Base-by-base conservation (phyloP, 1,284 basidiomycete genomes). In the Sphagnurus paluster region DNA sequence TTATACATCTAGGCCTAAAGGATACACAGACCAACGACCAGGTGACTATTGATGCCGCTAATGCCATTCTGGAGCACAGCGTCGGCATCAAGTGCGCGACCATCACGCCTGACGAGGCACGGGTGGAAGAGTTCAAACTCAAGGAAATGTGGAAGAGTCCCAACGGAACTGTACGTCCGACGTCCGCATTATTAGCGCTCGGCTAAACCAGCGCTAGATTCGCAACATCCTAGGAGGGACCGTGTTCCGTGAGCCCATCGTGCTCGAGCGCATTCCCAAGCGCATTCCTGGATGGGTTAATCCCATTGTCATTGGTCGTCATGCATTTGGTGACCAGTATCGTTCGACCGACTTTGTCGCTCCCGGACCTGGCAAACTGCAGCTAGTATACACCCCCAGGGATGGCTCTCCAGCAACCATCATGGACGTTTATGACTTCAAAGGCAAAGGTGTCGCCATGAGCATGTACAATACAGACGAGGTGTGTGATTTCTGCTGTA, bases 81-180 rank as follows among this genome's bases (percentile, higher is more conserved):
- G 93, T 98, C 56, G 93, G 93, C 49, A 90, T 93, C 72, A 93
- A 93, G 65, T 99, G 96, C 72, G 96, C 97, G 41, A 98, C 96
- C 43, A 98, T 99, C 74, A 98, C 96, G 3, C 96, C 96, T 10
- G 96, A 99, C 64, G 96, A 99, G 69, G 93, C 87, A 24, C 89
- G 93, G 52, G 92, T 96, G 42, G 72, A 91, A 62, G 94, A 97
- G 70, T 98, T 98, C 80, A 90, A 93, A 51, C 80, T 98, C 62
- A 98, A 98, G 80, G 84, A 96, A 71, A 99, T 99, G 96, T 94
- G 91, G 91, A 85, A 80, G 74, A 91, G 87, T 60, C 93, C 94
- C 9, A 98, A 98, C 69, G 94, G 93, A 54, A 96, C 94, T 5
- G 89, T 91, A 52, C 56, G 86, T 61, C 37, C 30, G 16, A 29